These are phyloP conservation scores for Blumeriella jaapii DNA, from an alignment of 2,329 filamentous ascomycete species.

Conservation along the genomic window DNA sequence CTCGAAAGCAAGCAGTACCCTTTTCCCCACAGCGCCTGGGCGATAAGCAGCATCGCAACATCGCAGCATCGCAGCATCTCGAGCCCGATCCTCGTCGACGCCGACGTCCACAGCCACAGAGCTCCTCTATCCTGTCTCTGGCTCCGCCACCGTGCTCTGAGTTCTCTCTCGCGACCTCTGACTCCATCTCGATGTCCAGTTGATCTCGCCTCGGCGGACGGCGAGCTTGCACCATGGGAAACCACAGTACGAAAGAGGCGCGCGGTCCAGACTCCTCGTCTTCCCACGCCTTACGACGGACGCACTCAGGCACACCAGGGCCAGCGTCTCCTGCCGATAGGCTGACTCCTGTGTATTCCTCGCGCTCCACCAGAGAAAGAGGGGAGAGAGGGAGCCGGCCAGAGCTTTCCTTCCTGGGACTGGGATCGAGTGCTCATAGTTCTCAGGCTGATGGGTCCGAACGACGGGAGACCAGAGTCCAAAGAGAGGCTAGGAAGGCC, in stretches of 20 bases:
- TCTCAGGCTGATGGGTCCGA: constrained; percentile 22
- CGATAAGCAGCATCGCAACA: constrained; percentile 17
- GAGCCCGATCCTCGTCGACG: constrained; percentile 15
- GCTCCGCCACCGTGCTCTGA: constrained; percentile 1
- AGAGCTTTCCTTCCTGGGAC: constrained; percentile 26
- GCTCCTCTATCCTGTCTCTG: constrained; percentile 2
- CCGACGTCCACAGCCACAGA: constrained; percentile 1
- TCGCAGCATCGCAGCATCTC: constrained; percentile 13
- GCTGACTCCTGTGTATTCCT: constrained; percentile 15
- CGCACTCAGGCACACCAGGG: constrained; percentile 13
- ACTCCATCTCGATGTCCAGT: constrained; percentile 20
- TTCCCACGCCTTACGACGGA: constrained; percentile 11
- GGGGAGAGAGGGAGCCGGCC: constrained; percentile 24
- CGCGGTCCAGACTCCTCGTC: constrained; percentile 21
- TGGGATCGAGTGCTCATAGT: constrained; percentile 19
- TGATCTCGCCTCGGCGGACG: constrained; percentile 20
- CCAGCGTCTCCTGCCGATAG: constrained; percentile 20
- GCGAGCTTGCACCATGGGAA: constrained; percentile 24
- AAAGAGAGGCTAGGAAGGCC: constrained; percentile 74
- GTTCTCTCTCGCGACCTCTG: constrained; percentile 1
- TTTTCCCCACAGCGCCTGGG: background rate
- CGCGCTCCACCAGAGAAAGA: constrained; percentile 19
- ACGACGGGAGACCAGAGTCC: constrained; percentile 79
- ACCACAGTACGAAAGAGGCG: constrained; percentile 23
- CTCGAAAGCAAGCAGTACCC: too few species aligned